Evolutionary conservation across 306 rosid species (phyloP), one percentile per base, ranked within the genome.

Genomic region (Lotus japonicus): DNA sequence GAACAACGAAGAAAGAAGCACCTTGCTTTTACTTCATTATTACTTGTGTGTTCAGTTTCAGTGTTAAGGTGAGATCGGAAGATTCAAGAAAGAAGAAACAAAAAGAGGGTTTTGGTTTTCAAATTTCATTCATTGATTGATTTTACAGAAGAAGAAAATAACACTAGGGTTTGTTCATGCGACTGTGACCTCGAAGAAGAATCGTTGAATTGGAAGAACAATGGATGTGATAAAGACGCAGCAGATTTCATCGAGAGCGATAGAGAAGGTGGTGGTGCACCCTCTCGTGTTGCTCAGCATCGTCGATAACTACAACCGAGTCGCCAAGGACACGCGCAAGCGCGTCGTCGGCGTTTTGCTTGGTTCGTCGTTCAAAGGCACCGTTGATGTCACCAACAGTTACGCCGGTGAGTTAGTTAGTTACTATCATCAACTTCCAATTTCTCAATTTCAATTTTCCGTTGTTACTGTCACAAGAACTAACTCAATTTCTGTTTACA

Each of bases 161-260:
- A 63, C 12, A 19, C 1, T 62, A 62, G 54, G 68, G 68, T 43
- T 63, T 18, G 7, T 31, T 31, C 36, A 5, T 5, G 7, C 1
- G 36, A 31, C 7, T 0, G 6, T 31, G 36, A 31, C 6, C 0
- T 0, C 1, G 33, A 31, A 31, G 36, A 31, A 31, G 36, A 4
- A 19, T 42, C 39, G 0, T 7, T 38, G 43, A 38, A 41, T n/a
- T 11, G 11, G 65, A 9, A 5, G 9, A 12, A 17, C 26, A 43
- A 92, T 89, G 98, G 98, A 92, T 54, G 98, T 89, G 64, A 86
- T 89, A 52, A 89, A 92, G 77, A 73, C 92, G 58, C 98, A 86
- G 82, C 92, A 92, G 75, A 80, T 92, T 9, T 89, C 91, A 0
- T 75, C 80, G 23, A 73, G 85, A 35, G 79, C 88, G 1, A 80